phyloP scores from a whole-genome alignment of 192 early-diverging fungal species.

The Lunasporangiospora selenospora region DNA sequence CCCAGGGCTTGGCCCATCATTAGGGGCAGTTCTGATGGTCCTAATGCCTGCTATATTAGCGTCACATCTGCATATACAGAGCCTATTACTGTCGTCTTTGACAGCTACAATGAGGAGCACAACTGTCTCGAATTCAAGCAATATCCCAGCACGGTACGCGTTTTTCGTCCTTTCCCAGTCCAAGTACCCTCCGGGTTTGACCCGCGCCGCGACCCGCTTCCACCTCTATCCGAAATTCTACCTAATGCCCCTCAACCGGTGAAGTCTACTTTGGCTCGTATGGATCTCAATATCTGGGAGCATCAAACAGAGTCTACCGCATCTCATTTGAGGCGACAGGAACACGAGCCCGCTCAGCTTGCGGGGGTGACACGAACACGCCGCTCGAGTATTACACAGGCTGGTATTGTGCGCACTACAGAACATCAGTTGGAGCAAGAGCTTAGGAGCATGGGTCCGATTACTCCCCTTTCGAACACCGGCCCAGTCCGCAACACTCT shows the following conservation, averaged over 20 bases:
- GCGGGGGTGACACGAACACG: background rate
- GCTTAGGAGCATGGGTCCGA: slow-evolving; percentile 8
- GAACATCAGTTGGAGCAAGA: slow-evolving; percentile 27
- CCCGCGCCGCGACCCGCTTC: too few relatives aligned
- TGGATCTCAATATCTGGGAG: slow-evolving; percentile 38
- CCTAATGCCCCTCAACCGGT: background rate
- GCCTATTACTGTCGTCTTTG: slow-evolving; percentile 31
- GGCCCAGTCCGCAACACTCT: slow-evolving; percentile 8
- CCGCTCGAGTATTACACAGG: slow-evolving; percentile 32
- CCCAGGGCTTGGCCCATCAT: too few relatives aligned
- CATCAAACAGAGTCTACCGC: background rate
- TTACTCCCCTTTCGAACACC: slow-evolving; percentile 11
- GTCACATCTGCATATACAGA: slow-evolving; percentile 2
- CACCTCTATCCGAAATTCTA: background rate
- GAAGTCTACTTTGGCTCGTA: slow-evolving; percentile 3
- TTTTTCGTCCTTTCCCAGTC: too few relatives aligned
- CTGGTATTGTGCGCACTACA: slow-evolving; percentile 7
- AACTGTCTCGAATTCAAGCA: slow-evolving; percentile 43
- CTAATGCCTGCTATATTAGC: slow-evolving; percentile 26
- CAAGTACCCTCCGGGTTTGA: too few relatives aligned
- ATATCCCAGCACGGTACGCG: background rate
- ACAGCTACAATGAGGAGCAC: slow-evolving; percentile 20
- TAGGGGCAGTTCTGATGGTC: too few relatives aligned
- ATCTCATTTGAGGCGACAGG: background rate
- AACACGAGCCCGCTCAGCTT: background rate